Evolutionary conservation across 2,329 filamentous ascomycete genomes (phyloP).

Genomic region (Xylariomycetidae sp.): DNA sequence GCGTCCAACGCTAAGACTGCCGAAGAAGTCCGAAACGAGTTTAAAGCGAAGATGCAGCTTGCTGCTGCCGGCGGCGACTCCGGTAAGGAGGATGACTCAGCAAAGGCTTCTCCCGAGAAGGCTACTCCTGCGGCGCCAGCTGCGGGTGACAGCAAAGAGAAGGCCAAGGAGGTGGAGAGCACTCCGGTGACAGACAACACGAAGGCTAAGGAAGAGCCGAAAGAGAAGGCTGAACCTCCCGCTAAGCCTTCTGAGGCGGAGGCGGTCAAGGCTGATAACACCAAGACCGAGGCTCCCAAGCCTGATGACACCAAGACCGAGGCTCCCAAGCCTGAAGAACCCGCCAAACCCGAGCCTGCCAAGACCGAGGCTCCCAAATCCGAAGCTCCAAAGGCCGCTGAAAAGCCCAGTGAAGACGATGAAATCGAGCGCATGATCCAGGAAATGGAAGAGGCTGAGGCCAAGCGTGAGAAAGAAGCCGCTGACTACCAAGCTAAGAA

Average conservation of each 20-base stretch:
- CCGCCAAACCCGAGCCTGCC: conserved; percentile 24
- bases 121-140: conserved; percentile 20
- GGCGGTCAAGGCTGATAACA: conserved; percentile 23
- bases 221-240: conserved; percentile 22
- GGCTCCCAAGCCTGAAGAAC: conserved; percentile 24
- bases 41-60: conserved; percentile 70
- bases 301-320: conserved; percentile 25
- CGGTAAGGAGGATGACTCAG: conserved; percentile 41
- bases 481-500: conserved; percentile 36
- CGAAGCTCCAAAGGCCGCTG: conserved; percentile 29
- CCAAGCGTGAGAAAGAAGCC: conserved; percentile 42
- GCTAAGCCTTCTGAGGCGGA: too few relatives aligned
- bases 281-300: conserved; percentile 28
- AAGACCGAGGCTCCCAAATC: conserved; percentile 27
- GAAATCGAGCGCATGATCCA: conserved; percentile 54
- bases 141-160: conserved; percentile 19
- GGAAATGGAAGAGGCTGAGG: conserved; percentile 55
- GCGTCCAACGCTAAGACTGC: conserved; percentile 61
- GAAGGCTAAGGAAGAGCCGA: conserved; percentile 19
- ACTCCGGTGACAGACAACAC: conserved; percentile 19
- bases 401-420: conserved; percentile 44
- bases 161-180: conserved; percentile 11
- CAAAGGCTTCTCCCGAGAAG: conserved; percentile 26
- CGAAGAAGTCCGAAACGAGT: conserved; percentile 78
- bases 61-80: conserved; percentile 41